Percentiles rank a stretch among this genome's conserved stretches.
phyloP scores from a whole-genome alignment of 371 early-diverging fungal species.

The Mucor irregularis region DNA sequence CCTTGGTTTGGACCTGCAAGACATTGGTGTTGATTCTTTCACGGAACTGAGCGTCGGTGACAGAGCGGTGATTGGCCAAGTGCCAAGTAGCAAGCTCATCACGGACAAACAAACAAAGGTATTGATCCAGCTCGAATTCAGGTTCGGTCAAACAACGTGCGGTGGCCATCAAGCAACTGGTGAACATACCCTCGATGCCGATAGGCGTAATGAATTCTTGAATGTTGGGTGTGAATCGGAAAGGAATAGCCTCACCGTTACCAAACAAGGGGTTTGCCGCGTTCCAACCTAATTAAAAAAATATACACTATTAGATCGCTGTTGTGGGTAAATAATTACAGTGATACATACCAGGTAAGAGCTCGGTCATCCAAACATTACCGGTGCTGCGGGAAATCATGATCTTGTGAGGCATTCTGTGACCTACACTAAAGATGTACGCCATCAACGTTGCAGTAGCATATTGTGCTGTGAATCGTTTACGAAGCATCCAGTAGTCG shows the following conservation, averaged over 20 bases:
- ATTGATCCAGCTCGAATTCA: constrained; percentile 83
- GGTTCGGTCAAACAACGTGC: constrained; percentile 78
- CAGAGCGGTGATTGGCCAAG: constrained; percentile 54
- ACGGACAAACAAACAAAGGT: constrained; percentile 81
- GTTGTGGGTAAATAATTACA: no score
- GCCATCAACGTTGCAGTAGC: constrained; percentile 89
- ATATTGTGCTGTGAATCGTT: constrained; percentile 89
- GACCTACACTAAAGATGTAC: constrained; percentile 84
- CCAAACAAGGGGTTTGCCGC: constrained; percentile 38
- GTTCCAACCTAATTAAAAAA: constrained; percentile 29
- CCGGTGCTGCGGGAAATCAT: constrained; percentile 83
- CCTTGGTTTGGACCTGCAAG: constrained; percentile 69
- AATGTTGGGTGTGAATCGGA: constrained; percentile 96
- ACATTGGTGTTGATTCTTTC: constrained; percentile 69
- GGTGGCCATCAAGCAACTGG: constrained; percentile 78
- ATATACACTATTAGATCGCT: no score
- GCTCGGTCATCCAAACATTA: constrained; percentile 79
- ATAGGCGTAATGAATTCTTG: constrained; percentile 91
- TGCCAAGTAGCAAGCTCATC: constrained; percentile 89
- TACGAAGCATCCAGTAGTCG: constrained; percentile 92
- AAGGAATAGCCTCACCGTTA: constrained; percentile 85
- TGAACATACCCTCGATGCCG: constrained; percentile 92
- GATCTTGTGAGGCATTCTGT: constrained; percentile 86
- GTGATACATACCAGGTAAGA: constrained; percentile 60
- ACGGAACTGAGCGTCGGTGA: constrained; percentile 66